Evolutionary conservation across 345 rosid genomes (phyloP), one percentile per base, ranked within the genome.

Genomic region (Eucalyptus paniculata): DNA sequence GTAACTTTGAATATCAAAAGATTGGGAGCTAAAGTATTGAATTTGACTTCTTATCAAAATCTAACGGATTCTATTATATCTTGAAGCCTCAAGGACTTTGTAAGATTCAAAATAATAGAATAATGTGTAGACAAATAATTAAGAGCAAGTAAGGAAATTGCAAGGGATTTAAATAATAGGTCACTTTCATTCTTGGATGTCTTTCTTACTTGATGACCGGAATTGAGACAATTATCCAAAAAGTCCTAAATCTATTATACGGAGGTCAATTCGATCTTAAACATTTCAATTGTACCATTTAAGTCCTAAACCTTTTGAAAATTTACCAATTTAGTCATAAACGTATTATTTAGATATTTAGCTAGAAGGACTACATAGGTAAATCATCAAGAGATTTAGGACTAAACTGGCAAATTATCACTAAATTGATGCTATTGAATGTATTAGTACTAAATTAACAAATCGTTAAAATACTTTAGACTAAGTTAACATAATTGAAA

Each of bases 291-390:
- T 24, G 0, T 56, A 56, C 62, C 62, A 24, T 2, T 56, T 56
- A 0, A 9, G 13, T 56, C 62, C 6, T 56, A 56, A 24, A 56
- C 13, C 3, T 56, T 56, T 56, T 56, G 62, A 56, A 56, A 56
- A 56, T 24, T 24, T 24, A 56, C 0, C 30, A 56, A 56, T 24
- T 56, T 56, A 24, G 6, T 56, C 30, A 56, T 56, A 56, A 56
- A 56, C 1, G 0, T 56, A 24, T 56, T 56, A 56, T 56, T 56
- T 56, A 24, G 30, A 56, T 56, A 56, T 56, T 56, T 56, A 26
- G 3, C 62, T 1, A 24, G 2, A 56, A 0, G 3, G 62, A 24
- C 13, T 56, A 24, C 3, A 0, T 24, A 56, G 30, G 30, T 26
- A 56, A 56, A 56, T 23, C 28, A 56, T 56, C 6, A 56, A 56